These are phyloP conservation scores for Ceratobasidium sp. DNA, from an alignment of 1,284 basidiomycete genomes.

Conservation along the genomic window DNA sequence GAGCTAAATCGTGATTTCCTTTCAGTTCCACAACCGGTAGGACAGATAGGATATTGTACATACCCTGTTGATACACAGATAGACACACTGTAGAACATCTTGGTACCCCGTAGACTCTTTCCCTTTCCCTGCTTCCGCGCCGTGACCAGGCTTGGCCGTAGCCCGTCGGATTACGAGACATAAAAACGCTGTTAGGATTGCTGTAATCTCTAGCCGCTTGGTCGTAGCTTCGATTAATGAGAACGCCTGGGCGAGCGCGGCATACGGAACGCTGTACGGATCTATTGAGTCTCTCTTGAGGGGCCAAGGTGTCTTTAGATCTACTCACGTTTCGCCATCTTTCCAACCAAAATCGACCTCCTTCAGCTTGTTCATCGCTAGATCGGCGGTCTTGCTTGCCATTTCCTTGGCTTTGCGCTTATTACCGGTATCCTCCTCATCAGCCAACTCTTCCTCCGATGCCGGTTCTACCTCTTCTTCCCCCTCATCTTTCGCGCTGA, in stretches of 20 bases:
- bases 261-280: slow-evolving; percentile 86
- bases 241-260: slow-evolving; percentile 91
- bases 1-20: slow-evolving; percentile 65
- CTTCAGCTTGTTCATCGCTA: slow-evolving; percentile 68
- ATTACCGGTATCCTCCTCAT: slow-evolving; percentile 48
- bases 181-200: slow-evolving; percentile 89
- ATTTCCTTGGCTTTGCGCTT: slow-evolving; percentile 53
- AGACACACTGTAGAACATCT: slow-evolving; percentile 87
- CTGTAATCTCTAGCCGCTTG: slow-evolving; percentile 94
- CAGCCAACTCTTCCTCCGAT: slow-evolving; percentile 56
- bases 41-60: slow-evolving; percentile 53
- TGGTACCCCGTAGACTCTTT: slow-evolving; percentile 22
- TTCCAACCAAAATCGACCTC: slow-evolving; percentile 94
- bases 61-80: slow-evolving; percentile 97
- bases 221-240: slow-evolving; percentile 94
- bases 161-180: slow-evolving; percentile 90
- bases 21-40: slow-evolving; percentile 1
- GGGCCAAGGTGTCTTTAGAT: neutral
- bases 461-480: slow-evolving; percentile 63
- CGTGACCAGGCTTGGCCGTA: slow-evolving; percentile 74
- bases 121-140: slow-evolving; percentile 2
- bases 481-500: slow-evolving; percentile 52
- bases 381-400: slow-evolving; percentile 59
- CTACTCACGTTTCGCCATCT: slow-evolving; percentile 82
- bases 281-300: slow-evolving; percentile 13